These are phyloP conservation scores for Mycena venus DNA, from an alignment of 768 basidiomycete genomes.

Conservation along the genomic window DNA sequence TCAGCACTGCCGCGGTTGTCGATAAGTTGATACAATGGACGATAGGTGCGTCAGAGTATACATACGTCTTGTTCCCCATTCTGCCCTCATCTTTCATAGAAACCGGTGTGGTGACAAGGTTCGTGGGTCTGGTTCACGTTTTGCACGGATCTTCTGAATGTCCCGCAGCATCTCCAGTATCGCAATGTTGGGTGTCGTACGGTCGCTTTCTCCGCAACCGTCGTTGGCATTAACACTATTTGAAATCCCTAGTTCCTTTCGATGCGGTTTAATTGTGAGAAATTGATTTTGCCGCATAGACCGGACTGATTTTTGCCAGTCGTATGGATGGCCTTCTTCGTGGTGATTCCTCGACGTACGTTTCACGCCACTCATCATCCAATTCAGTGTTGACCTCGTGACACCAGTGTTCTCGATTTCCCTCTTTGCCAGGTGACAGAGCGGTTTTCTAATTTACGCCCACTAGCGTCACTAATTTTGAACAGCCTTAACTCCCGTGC, in stretches of 20 bases:
- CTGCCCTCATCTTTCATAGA: neutral
- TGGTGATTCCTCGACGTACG: neutral
- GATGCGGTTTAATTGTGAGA: neutral
- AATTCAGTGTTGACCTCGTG: neutral
- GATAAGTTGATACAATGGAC: conserved; percentile 15
- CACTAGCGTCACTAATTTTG: neutral
- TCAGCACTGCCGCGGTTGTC: neutral
- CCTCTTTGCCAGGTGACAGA: neutral
- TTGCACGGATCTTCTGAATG: neutral
- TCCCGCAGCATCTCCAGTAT: neutral
- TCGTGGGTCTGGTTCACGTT: neutral
- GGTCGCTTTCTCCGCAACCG: neutral
- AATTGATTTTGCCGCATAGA: neutral
- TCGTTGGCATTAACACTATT: neutral
- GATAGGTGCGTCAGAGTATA: neutral
- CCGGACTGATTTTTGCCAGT: neutral
- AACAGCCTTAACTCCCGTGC: conserved; percentile 11
- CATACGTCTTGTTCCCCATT: too few relatives aligned
- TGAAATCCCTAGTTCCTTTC: neutral
- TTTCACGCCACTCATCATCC: neutral
- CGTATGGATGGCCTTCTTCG: neutral
- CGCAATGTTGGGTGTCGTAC: neutral
- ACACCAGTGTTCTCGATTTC: conserved; percentile 8
- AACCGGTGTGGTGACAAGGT: conserved; percentile 16
- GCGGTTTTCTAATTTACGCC: neutral